These are phyloP conservation scores for Phialocephala sp. DNA, from an alignment of 2,329 filamentous ascomycete genomes.

Conservation along the genomic window DNA sequence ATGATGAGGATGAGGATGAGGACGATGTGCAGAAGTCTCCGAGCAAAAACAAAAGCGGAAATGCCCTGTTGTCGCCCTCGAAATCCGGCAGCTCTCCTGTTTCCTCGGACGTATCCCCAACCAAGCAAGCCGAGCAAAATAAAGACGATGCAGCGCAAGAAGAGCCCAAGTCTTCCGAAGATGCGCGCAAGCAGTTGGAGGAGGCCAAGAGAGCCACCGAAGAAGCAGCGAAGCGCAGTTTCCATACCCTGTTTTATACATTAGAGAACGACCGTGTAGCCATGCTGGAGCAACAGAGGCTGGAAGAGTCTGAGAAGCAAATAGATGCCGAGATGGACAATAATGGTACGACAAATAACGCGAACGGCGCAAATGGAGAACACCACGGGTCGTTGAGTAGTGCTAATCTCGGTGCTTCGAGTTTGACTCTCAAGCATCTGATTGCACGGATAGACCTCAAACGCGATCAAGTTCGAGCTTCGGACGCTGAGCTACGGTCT, in stretches of 20 bases:
- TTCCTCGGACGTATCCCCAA: constrained; percentile 54
- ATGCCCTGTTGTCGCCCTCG: constrained; percentile 67
- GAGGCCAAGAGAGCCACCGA: constrained; percentile 90
- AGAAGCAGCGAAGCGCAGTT: constrained; percentile 86
- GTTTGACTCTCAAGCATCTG: constrained; percentile 93
- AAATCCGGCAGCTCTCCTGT: constrained; percentile 72
- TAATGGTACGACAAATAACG: constrained; percentile 57
- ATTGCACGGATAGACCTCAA: constrained; percentile 96
- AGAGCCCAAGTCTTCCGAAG: constrained; percentile 75
- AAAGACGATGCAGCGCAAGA: constrained; percentile 56
- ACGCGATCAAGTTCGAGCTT: constrained; percentile 86
- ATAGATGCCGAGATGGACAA: constrained; percentile 94
- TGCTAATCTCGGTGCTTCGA: constrained; percentile 94
- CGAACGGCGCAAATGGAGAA: constrained; percentile 57
- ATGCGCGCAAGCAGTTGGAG: constrained; percentile 91
- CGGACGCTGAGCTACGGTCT: constrained; percentile 88
- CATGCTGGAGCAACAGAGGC: constrained; percentile 96
- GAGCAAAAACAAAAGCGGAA: constrained; percentile 55
- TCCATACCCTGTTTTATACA: constrained; percentile 93
- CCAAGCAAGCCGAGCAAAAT: constrained; percentile 59
- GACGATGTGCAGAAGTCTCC: constrained; percentile 63
- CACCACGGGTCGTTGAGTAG: constrained; percentile 90
- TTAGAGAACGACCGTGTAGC: constrained; percentile 93
- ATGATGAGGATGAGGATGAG: constrained; percentile 81
- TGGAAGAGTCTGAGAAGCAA: constrained; percentile 95